These are phyloP conservation scores for Poa pratensis DNA, from an alignment of 176 grass and related monocot species.

Conservation along the genomic window DNA sequence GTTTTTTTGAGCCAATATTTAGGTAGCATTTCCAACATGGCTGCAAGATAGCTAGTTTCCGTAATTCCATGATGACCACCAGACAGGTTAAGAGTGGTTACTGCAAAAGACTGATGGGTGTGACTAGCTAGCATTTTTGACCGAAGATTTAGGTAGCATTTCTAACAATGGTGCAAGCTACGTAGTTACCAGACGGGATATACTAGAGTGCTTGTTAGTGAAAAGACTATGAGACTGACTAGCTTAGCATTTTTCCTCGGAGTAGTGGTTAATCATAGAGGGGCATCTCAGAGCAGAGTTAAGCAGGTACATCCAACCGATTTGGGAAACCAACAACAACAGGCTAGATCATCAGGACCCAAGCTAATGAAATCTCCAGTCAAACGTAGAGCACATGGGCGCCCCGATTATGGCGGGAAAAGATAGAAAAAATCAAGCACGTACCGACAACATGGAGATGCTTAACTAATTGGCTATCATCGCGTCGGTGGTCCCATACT, in stretches of 20 bases:
- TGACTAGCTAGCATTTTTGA: background rate
- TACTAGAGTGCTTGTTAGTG: background rate
- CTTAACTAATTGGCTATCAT: background rate
- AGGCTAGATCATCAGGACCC: conserved; percentile 1
- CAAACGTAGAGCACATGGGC: conserved; percentile 15
- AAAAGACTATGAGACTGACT: background rate
- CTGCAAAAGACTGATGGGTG: too few species aligned
- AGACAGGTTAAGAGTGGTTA: too few species aligned
- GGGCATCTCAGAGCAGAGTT: background rate
- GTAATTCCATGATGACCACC: too few species aligned
- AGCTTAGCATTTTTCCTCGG: background rate
- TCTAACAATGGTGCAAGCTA: background rate
- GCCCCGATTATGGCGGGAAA: background rate
- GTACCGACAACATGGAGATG: background rate
- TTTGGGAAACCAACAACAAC: background rate
- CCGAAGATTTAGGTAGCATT: background rate
- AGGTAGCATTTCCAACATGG: too few species aligned
- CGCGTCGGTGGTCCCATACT: background rate
- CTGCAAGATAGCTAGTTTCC: too few species aligned
- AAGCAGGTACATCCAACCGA: background rate
- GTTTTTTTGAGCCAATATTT: rapidly evolving
- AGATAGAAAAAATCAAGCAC: background rate
- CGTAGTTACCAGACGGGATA: background rate
- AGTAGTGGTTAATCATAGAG: background rate
- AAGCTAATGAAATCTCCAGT: background rate